Base-by-base conservation (phyloP, 306 rosid species). In the Trifolium dubium region DNA sequence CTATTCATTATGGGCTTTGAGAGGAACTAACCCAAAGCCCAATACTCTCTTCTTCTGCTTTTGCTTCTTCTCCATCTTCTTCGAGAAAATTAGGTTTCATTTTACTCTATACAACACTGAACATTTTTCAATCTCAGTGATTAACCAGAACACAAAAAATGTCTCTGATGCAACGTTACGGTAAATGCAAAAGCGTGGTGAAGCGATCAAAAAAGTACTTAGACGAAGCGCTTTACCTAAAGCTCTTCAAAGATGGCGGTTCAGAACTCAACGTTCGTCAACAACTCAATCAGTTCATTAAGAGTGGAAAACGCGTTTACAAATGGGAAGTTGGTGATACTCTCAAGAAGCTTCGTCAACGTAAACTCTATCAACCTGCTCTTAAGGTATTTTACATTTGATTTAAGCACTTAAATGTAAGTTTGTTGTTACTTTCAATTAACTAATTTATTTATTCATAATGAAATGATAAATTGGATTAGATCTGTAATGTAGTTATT, bases 281-380 rank as follows among this genome's bases (percentile, higher is more conserved):
- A 58, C 89, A 85, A 62, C 91, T 94, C 74, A 89, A 89, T 67
- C 83, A 65, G 58, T 90, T 94, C 78, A 64, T 94, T 81, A 89
- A 79, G 79, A 83, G 79, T 76, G 80, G 79, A 66, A 89, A 92
- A 74, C 93, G 84, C 54, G 96, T 89, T 73, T 94, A 80, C 90
- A 94, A 92, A 87, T 94, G 99, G 97, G 99, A 94, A 80, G 95
- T 88, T 6, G 92, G 93, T 10, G 91, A 87, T 50, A 89, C 95
- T 3, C 89, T 92, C 81, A 87, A 82, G 81, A 90, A 88, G 90
- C 97, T 94, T 83, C 90, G 97, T 41, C 55, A 80, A 0, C 91
- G 96, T 79, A 86, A 86, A 49, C 95, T 87, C 58, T 85, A 88
- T 77, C 66, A 18, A 19, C 96, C 97, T 44, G 96, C 99, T 74